Evolutionary conservation across 768 basidiomycete genomes (phyloP).

Genomic region (Pleurotus pulmonarius): DNA sequence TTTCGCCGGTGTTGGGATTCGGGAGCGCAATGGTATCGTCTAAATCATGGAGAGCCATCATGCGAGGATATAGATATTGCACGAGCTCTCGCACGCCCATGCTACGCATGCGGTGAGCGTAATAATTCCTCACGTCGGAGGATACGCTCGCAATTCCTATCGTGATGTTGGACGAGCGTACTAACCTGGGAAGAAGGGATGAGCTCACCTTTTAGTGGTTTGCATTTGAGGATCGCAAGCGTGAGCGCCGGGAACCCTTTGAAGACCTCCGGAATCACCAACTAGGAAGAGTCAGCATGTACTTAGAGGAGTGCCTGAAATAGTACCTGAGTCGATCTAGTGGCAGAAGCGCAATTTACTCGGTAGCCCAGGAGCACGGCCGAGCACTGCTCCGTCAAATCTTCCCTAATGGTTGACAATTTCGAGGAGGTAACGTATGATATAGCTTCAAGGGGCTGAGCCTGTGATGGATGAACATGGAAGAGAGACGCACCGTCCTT

Average conservation of each 20-base stretch:
- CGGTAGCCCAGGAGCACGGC: conserved; percentile 83
- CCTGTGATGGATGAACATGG: neutral
- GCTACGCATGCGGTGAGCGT: conserved; percentile 71
- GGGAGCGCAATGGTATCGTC: conserved; percentile 68
- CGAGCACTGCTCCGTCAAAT: conserved; percentile 80
- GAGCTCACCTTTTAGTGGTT: conserved; percentile 82
- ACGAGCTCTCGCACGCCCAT: conserved; percentile 68
- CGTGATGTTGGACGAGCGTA: neutral
- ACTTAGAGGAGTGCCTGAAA: neutral
- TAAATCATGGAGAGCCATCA: conserved; percentile 87
- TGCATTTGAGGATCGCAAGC: conserved; percentile 80
- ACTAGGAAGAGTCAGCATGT: conserved; percentile 36
- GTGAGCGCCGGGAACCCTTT: conserved; percentile 79
- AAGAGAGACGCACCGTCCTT: conserved; percentile 62
- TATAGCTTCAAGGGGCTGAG: conserved; percentile 55
- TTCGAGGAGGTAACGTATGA: conserved; percentile 53
- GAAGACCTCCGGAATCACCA: conserved; percentile 94
- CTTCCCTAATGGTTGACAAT: conserved; percentile 76
- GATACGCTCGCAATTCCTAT: conserved; percentile 75
- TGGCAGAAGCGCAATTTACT: conserved; percentile 80
- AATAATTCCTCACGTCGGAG: conserved; percentile 90
- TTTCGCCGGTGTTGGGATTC: conserved; percentile 49
- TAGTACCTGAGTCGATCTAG: conserved; percentile 73
- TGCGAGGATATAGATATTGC: conserved; percentile 80
- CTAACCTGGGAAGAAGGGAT: neutral